Evolutionary conservation across 805 yeast genomes (phyloP).

Genomic region (Cyberlindnera veronae): DNA sequence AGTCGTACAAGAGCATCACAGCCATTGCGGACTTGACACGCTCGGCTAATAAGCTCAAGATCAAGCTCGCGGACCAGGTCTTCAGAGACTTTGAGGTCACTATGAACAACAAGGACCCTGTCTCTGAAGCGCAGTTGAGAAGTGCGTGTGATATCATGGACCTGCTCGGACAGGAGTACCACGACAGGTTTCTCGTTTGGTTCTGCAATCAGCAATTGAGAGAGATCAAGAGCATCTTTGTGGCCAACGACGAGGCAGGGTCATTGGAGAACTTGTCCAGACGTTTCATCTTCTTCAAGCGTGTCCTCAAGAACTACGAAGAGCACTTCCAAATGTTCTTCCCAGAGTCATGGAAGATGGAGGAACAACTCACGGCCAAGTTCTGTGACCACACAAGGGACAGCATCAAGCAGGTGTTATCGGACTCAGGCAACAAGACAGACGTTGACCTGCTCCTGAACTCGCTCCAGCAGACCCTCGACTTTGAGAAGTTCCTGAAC

Average conservation of each 20-base stretch:
- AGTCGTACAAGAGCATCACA: conserved; percentile 77
- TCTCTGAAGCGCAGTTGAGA: conserved; percentile 31
- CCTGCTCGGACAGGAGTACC: conserved; percentile 51
- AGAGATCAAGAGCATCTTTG: conserved; percentile 75
- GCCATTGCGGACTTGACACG: conserved; percentile 68
- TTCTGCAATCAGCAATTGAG: conserved; percentile 63
- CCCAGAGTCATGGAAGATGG: conserved; percentile 71
- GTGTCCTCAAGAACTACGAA: conserved; percentile 59
- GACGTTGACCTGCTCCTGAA: conserved; percentile 65
- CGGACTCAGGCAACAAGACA: conserved; percentile 38
- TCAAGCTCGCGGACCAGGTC: conserved; percentile 61
- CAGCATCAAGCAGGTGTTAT: conserved; percentile 56
- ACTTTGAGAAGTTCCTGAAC: conserved; percentile 74
- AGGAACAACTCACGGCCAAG: conserved; percentile 50
- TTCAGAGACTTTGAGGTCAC: conserved; percentile 67
- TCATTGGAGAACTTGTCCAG: conserved; percentile 82
- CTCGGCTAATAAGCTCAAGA: conserved; percentile 55
- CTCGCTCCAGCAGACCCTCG: conserved; percentile 72
- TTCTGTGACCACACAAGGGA: conserved; percentile 69
- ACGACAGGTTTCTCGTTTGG: conserved; percentile 65
- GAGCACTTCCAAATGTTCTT: conserved; percentile 51
- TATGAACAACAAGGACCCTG: conserved; percentile 30
- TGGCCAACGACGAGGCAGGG: conserved; percentile 87
- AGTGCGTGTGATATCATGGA: conserved; percentile 77
- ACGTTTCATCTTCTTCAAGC: conserved; percentile 77